Evolutionary conservation across 345 rosid genomes (phyloP).

Genomic region (Syzygium aqueum): DNA sequence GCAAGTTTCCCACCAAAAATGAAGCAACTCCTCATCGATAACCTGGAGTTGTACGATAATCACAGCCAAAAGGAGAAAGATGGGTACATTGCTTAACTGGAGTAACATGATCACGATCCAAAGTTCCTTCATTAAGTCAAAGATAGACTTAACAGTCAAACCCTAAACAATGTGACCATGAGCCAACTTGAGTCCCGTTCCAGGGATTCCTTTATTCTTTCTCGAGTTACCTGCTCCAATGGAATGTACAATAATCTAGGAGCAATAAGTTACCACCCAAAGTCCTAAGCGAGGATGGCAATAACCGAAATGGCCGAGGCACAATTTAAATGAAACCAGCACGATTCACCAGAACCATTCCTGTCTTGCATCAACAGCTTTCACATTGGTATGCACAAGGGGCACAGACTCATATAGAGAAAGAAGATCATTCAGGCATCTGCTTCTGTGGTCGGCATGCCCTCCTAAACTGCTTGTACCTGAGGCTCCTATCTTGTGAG

Average conservation of each 20-base stretch:
- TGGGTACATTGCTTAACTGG: background rate
- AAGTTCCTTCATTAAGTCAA: background rate
- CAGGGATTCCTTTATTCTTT: background rate
- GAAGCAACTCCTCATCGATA: background rate
- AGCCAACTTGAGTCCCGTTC: background rate
- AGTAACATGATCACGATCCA: background rate
- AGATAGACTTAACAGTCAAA: background rate
- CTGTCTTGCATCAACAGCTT: conserved; percentile 12
- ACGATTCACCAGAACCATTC: conserved; percentile 10
- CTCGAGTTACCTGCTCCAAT: background rate
- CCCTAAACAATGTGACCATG: background rate
- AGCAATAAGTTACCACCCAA: background rate
- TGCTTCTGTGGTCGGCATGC: background rate
- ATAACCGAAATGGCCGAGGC: background rate
- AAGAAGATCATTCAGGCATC: conserved; percentile 13
- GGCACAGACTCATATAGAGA: conserved; percentile 10
- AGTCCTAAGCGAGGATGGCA: background rate
- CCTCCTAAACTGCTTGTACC: conserved; percentile 9
- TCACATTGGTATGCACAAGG: conserved; percentile 6
- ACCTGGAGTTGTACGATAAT: background rate
- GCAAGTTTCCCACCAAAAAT: background rate
- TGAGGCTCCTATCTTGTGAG: conserved; percentile 13
- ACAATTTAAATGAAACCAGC: background rate
- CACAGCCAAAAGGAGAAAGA: background rate
- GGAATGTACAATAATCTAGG: background rate